These are phyloP conservation scores for Rosellinia necatrix DNA, from an alignment of 2,329 filamentous ascomycete species.

Conservation along the genomic window DNA sequence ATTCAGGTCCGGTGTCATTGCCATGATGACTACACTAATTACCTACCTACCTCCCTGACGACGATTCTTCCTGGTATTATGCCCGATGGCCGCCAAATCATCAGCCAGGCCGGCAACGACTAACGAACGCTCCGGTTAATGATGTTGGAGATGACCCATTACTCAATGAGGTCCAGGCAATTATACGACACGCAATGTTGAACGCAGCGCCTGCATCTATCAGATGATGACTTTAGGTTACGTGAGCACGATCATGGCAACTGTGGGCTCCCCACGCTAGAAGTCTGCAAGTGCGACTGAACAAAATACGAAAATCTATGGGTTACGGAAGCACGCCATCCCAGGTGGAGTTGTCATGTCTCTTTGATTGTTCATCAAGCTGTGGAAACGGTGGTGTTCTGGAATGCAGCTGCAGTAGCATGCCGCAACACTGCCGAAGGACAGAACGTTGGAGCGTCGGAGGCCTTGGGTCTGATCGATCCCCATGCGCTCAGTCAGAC, in stretches of 20 bases:
- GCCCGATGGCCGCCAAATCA: constrained; percentile 13
- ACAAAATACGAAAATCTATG: constrained; percentile 13
- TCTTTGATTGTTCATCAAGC: constrained; percentile 15
- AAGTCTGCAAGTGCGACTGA: constrained; percentile 13
- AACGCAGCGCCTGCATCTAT: constrained; percentile 15
- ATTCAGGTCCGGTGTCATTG: constrained; percentile 16
- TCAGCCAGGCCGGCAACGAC: constrained; percentile 15
- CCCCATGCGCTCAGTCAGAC: constrained; percentile 11
- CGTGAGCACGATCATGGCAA: constrained; percentile 12
- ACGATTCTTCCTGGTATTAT: constrained; percentile 12
- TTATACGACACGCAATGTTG: constrained; percentile 15
- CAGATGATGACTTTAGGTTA: constrained; percentile 12
- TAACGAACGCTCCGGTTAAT: constrained; percentile 12
- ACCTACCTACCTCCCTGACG: constrained; percentile 8
- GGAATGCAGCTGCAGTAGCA: constrained; percentile 14
- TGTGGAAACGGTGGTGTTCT: constrained; percentile 14
- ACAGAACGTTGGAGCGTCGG: constrained; percentile 13
- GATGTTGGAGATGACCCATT: constrained; percentile 9
- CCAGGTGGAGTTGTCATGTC: constrained; percentile 10
- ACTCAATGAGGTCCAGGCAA: constrained; percentile 17
- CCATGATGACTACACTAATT: constrained; percentile 13
- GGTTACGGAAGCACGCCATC: constrained; percentile 16
- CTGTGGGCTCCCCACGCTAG: constrained; percentile 12
- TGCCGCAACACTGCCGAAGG: constrained; percentile 15
- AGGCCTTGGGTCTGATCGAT: constrained; percentile 13